phyloP scores from a whole-genome alignment of 2,329 filamentous ascomycete species.

The Talaromyces islandicus region DNA sequence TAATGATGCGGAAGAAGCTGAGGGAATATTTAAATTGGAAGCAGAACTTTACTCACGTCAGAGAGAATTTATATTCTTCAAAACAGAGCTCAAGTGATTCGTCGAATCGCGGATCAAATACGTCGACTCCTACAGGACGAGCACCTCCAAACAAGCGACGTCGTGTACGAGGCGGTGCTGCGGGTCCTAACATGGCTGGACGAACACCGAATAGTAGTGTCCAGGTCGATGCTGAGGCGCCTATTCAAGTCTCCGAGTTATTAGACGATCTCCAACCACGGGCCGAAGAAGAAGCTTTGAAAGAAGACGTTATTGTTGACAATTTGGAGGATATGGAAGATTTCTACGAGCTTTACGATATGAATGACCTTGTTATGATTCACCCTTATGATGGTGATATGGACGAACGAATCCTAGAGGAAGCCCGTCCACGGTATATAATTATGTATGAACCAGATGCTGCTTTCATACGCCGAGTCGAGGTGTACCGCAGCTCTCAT shows the following conservation, averaged over 20 bases:
- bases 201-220: constrained; percentile 70
- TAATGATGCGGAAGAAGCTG: constrained; percentile 86
- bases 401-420: constrained; percentile 94
- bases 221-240: constrained; percentile 68
- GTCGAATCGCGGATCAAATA: constrained; percentile 16
- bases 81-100: constrained; percentile 21
- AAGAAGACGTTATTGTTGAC: constrained; percentile 63
- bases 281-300: constrained; percentile 67
- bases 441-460: constrained; percentile 98
- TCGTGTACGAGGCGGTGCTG: constrained; percentile 72
- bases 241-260: constrained; percentile 72
- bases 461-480: constrained; percentile 86
- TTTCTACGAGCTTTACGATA: constrained; percentile 85
- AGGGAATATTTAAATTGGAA: constrained; percentile 89
- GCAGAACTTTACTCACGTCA: constrained; percentile 78
- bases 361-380: constrained; percentile 79
- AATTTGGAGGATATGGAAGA: constrained; percentile 87
- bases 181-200: constrained; percentile 50
- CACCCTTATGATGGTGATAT: constrained; percentile 94
- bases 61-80: constrained; percentile 38
- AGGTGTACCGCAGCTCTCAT: constrained; percentile 94
- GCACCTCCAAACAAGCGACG: constrained; percentile 80
- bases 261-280: constrained; percentile 80
- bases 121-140: constrained; percentile 47
- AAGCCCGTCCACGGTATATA: constrained; percentile 86